These are phyloP conservation scores for Gossypium schwendimanii DNA, from an alignment of 441 rosid species.

Conservation along the genomic window DNA sequence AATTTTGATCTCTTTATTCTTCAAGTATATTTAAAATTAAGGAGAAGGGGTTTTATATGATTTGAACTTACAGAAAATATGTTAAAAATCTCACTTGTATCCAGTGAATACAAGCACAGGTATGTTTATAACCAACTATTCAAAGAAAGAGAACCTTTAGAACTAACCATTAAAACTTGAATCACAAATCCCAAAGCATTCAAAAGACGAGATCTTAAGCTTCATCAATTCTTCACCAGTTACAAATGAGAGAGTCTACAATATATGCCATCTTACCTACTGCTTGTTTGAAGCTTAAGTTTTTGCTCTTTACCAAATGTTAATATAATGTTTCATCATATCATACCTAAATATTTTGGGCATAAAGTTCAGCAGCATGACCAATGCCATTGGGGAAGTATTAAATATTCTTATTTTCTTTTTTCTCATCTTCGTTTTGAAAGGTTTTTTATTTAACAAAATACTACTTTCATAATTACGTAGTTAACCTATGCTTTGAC, in stretches of 20 bases:
- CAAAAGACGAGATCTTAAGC: neutral
- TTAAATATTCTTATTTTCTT: neutral
- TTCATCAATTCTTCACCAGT: too few relatives aligned
- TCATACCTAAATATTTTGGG: neutral
- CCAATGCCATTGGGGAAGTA: neutral
- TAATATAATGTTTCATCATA: neutral
- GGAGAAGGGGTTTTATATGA: too few relatives aligned
- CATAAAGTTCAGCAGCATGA: neutral
- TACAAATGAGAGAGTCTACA: too few relatives aligned
- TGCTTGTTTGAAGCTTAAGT: neutral
- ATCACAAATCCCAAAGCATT: neutral
- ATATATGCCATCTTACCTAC: neutral
- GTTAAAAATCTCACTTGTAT: too few relatives aligned
- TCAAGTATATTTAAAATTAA: too few relatives aligned
- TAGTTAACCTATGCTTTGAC: neutral
- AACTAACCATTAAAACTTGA: too few relatives aligned
- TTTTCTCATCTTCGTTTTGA: neutral
- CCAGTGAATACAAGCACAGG: too few relatives aligned
- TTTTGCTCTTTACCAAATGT: neutral
- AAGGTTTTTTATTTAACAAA: neutral
- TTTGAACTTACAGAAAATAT: too few relatives aligned
- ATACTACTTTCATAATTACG: neutral
- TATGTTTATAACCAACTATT: too few relatives aligned
- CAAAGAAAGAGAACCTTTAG: too few relatives aligned
- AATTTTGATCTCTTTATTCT: too few relatives aligned